Base-by-base conservation (phyloP, 192 early-diverging fungal genomes). In the Coemansia sp. region DNA sequence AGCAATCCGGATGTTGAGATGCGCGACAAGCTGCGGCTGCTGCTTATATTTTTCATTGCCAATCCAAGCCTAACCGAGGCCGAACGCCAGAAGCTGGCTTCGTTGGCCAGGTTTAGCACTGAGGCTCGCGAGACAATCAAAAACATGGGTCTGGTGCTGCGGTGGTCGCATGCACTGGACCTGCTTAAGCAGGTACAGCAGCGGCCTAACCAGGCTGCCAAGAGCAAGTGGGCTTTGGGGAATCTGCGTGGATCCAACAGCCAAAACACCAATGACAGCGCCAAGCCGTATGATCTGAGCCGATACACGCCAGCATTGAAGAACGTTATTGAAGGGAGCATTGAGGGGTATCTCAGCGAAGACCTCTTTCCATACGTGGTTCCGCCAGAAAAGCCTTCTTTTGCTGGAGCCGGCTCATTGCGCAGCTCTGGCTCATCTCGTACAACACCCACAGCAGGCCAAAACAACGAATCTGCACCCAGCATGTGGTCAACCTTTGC, bases 321-420 rank as follows among this genome's bases (percentile, higher is more conserved):
- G 60, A 69, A 59, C 44, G 57, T 80, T 9, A 49, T 74, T 9
- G 71, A 80, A 57, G 48, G 48, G 38, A 65, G 60, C 23, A 49
- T 80, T 18, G 57, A 66, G 33, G 72, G 72, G 14, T 55, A 61
- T 14, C 68, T 80, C n/a, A 72, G 65, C 65, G 69, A 74, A 42
- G 72, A 80, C 11, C 16, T 73, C 56, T 80, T 80, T 26, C 78
- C 78, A 20, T 80, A 80, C 41, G 78, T 74, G 7, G 68, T 70
- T 38, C 78, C 78, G 26, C 78, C 78, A 13, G 77, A 70, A 54
- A 61, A 56, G 30, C 75, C 75, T 8, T 43, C 59, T 37, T 48
- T 58, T 45, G 50, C 53, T 6, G 53, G 33, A 20, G 13, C 61
- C 14, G 48, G 52, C n/a, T 62, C 59, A 15, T 44, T 62, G 53